phyloP scores from a whole-genome alignment of 345 rosid genomes.

The Clarkia xantiana region DNA sequence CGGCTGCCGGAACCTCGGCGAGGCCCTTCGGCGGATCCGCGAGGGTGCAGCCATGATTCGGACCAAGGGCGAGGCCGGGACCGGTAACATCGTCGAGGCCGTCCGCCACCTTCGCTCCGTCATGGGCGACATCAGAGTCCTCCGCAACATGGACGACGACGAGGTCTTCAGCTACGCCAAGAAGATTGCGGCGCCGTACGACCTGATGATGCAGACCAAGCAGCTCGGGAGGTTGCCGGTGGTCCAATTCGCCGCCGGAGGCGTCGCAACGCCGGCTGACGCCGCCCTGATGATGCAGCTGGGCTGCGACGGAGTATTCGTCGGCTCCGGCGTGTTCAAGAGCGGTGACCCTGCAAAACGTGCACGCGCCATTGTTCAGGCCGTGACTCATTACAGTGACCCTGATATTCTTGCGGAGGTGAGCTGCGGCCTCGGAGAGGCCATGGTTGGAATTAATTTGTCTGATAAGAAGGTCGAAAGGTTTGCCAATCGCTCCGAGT shows the following conservation, averaged over 20 bases:
- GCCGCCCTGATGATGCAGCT: conserved; percentile 75
- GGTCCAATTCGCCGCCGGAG: conserved; percentile 62
- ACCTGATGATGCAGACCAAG: conserved; percentile 58
- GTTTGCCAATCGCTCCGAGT: conserved; percentile 57
- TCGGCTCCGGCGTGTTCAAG: conserved; percentile 60
- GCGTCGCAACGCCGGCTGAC: conserved; percentile 62
- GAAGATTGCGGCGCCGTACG: conserved; percentile 52
- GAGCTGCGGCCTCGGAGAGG: conserved; percentile 57
- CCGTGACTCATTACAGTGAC: conserved; percentile 51
- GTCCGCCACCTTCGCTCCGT: conserved; percentile 73
- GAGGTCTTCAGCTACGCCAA: conserved; percentile 62
- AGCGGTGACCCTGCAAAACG: conserved; percentile 52
- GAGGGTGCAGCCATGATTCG: conserved; percentile 87
- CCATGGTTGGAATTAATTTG: conserved; percentile 67
- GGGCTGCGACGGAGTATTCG: conserved; percentile 62
- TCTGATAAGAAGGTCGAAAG: conserved; percentile 55
- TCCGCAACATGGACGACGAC: conserved; percentile 66
- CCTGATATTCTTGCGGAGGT: conserved; percentile 49
- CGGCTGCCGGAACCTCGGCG: conserved; percentile 71
- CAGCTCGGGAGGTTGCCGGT: conserved; percentile 60
- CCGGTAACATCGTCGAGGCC: conserved; percentile 66
- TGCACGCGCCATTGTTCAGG: conserved; percentile 60
- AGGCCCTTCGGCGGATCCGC: conserved; percentile 56
- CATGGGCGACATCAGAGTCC: conserved; percentile 48
- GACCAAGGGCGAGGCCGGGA: conserved; percentile 81